Evolutionary conservation across 345 rosid species (phyloP), one percentile per base, ranked within the genome.

Genomic region (Eucalyptus globulus): DNA sequence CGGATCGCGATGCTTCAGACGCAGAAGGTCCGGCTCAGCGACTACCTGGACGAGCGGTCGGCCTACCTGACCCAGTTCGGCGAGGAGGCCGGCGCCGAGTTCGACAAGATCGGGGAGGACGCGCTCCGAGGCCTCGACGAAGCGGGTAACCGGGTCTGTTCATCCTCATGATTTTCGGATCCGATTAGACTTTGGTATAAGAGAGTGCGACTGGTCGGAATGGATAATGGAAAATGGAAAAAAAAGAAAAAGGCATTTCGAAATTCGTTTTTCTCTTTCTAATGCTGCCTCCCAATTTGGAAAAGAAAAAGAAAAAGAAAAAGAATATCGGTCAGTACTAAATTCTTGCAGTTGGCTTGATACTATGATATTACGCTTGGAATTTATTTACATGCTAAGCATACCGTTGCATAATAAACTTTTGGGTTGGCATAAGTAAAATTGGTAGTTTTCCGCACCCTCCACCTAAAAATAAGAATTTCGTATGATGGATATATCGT

Each of bases 111-210:
- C 89, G 99, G 98, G 87, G 99, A 97, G 92, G 99, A 95, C 85
- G 99, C 98, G 49, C 95, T 97, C 92, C 95, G 91, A 90, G 98
- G 90, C 87, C 97, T 98, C 60, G 97, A 97, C n/a, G 96, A 95
- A 92, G 98, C 98, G n/a, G 89, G 97, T 91, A 88, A 93, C 90
- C 94, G 96, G 98, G 99, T 98, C 87, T 54, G 96, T 90, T 89
- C 87, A 76, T 21, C 85, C 27, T 76, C 85, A 12, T 21, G 27
- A 22, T 37, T 21, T 12, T 76, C 85, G 47, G 85, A 40, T 76
- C 29, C 47, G 1, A 22, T 21, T 37, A 21, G 47, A 21, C 5
- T 7, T 65, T 76, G 15, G 47, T 6, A 40, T 19, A 21, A 6
- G 19, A 72, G 51, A 49, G 16, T 2, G 51, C 51, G 51, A 49